Evolutionary conservation across 352 stramenopile species (phyloP).

Genomic region (Phytophthora colocasiae): DNA sequence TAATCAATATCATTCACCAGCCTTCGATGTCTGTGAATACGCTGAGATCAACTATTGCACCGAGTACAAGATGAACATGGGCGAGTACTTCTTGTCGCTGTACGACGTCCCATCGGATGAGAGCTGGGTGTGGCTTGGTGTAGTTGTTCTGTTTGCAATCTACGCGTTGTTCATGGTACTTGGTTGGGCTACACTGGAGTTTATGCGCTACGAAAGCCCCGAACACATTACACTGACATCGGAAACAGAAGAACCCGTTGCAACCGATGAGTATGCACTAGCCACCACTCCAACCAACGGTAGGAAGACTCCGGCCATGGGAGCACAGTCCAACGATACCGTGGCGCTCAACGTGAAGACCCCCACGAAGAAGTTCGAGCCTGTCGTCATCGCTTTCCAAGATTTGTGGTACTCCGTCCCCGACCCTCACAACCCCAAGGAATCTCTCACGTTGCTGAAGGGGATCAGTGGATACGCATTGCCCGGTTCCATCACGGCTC

Average conservation of each 20-base stretch:
- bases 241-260: background rate
- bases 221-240: slow-evolving; percentile 19
- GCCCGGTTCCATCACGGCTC: slow-evolving; percentile 53
- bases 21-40: slow-evolving; percentile 49
- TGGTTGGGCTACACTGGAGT: slow-evolving; percentile 33
- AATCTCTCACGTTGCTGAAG: slow-evolving; percentile 72
- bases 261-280: slow-evolving; percentile 17
- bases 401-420: slow-evolving; percentile 50
- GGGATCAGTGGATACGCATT: slow-evolving; percentile 48
- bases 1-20: slow-evolving; percentile 56
- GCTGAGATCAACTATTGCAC: slow-evolving; percentile 53
- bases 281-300: slow-evolving; percentile 18
- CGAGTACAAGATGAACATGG: slow-evolving; percentile 34
- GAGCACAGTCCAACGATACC: background rate
- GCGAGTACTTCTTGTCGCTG: slow-evolving; percentile 51
- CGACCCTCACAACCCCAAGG: slow-evolving; percentile 37
- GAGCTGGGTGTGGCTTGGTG: slow-evolving; percentile 57
- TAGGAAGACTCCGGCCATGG: slow-evolving; percentile 7
- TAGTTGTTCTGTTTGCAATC: slow-evolving; percentile 45
- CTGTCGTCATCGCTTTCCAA: slow-evolving; percentile 40
- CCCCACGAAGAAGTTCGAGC: slow-evolving; percentile 20
- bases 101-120: slow-evolving; percentile 56
- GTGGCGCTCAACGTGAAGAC: slow-evolving; percentile 11
- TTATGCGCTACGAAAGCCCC: slow-evolving; percentile 24
- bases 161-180: slow-evolving; percentile 51